Evolutionary conservation across 805 yeast genomes (phyloP).

Genomic region (Saccharomycopsis sp.): DNA sequence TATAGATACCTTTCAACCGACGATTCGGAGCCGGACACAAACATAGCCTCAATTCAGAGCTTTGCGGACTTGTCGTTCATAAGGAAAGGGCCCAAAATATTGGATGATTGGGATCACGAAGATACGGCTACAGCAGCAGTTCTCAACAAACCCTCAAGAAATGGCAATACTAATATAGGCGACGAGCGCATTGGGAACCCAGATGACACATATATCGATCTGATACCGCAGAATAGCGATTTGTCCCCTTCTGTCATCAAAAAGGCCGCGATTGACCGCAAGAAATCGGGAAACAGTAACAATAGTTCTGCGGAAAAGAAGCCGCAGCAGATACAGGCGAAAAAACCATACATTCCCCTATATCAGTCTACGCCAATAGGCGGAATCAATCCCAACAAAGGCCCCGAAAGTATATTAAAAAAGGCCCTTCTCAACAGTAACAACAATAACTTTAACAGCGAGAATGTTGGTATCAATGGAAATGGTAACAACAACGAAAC

Average conservation of each 20-base stretch:
- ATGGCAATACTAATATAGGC: neutral
- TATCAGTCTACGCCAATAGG: neutral
- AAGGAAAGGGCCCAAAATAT: constrained; percentile 10
- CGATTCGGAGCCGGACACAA: constrained; percentile 15
- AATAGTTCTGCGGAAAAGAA: neutral
- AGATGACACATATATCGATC: neutral
- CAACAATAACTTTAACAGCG: neutral
- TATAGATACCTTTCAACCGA: constrained; percentile 19
- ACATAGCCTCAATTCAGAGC: constrained; percentile 5
- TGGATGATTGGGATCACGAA: constrained; percentile 17
- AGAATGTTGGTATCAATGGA: neutral
- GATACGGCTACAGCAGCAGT: neutral
- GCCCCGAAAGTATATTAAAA: constrained; percentile 11
- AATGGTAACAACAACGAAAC: neutral
- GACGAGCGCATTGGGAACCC: neutral
- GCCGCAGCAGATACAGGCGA: neutral
- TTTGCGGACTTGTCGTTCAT: constrained; percentile 15
- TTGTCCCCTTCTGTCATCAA: neutral
- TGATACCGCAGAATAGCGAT: neutral
- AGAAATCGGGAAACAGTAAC: neutral
- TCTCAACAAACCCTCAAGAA: neutral
- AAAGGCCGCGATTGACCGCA: neutral
- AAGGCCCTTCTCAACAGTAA: neutral
- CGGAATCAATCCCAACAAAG: neutral
- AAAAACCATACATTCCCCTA: neutral